A percentile compares a stretch with the other conserved stretches of the same genome.
Conservation (phyloP, 176 grass and related monocot genomes). For the Rhipidocladum racemiflorum region DNA sequence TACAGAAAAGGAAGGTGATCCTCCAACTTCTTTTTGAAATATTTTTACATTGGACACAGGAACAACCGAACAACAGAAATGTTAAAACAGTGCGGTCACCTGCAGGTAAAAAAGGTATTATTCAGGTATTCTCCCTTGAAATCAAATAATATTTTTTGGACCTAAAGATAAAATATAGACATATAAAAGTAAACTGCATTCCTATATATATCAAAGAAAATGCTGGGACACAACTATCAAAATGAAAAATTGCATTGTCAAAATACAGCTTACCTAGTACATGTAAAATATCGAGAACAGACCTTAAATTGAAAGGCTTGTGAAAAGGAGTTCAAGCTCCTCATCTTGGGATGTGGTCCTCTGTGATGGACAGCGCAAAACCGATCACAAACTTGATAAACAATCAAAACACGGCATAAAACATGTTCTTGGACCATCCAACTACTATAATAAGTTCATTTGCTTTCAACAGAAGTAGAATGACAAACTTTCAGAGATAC, state of each 20-base stretch:
- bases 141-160: not conserved
- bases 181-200: not conserved
- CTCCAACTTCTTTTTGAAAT: not conserved
- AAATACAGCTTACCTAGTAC: slow-evolving; percentile 24
- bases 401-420: not conserved
- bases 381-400: not conserved
- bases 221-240: not conserved
- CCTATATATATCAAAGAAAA: not conserved
- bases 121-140: not conserved
- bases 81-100: not conserved
- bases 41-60: not conserved
- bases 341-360: slow-evolving; percentile 66
- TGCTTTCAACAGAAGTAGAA: not conserved
- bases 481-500: not conserved
- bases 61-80: not conserved
- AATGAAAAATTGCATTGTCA: not conserved
- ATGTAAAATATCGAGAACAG: slow-evolving; percentile 15
- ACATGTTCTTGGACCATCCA: not conserved
- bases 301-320: slow-evolving; percentile 72
- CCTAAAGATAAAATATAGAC: not conserved
- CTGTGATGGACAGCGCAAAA: slow-evolving; percentile 33
- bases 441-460: not conserved
- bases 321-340: slow-evolving; percentile 87
- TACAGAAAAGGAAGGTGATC: not conserved
- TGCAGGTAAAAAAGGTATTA: slow-evolving; percentile 19